A percentile compares a stretch with the other conserved stretches of the same genome.
phyloP scores from a whole-genome alignment of 768 basidiomycete species.

The Trametes villosa region DNA sequence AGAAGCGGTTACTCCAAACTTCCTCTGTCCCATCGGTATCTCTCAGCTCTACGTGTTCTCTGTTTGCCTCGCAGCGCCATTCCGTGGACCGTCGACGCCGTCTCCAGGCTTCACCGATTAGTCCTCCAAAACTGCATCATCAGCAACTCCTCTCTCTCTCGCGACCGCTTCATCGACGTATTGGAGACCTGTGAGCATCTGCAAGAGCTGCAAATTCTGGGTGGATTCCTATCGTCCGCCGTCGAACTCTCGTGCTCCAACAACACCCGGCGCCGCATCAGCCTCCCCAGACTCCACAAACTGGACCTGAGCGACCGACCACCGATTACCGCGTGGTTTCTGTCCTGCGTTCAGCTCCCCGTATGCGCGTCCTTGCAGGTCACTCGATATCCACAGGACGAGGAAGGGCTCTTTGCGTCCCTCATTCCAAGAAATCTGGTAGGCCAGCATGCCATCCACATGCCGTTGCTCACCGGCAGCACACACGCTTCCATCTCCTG shows the following conservation, averaged over 20 bases:
- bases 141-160: background rate
- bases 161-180: background rate
- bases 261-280: background rate
- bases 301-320: background rate
- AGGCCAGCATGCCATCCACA: too few relatives aligned
- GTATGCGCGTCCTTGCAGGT: background rate
- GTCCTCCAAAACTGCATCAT: background rate
- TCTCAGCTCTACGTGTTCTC: background rate
- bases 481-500: too few relatives aligned
- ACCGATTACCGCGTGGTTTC: background rate
- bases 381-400: too few relatives aligned
- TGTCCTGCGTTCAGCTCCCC: background rate
- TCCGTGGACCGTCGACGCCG: background rate
- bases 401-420: too few relatives aligned
- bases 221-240: background rate
- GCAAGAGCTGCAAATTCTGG: background rate
- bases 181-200: background rate
- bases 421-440: too few relatives aligned
- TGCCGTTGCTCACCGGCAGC: too few relatives aligned
- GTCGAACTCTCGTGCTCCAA: background rate
- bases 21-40: background rate
- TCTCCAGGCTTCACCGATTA: background rate
- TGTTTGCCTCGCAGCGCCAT: background rate
- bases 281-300: background rate
- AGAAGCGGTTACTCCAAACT: background rate